Conservation (phyloP, 768 basidiomycete genomes). For the Mycena polygramma region DNA sequence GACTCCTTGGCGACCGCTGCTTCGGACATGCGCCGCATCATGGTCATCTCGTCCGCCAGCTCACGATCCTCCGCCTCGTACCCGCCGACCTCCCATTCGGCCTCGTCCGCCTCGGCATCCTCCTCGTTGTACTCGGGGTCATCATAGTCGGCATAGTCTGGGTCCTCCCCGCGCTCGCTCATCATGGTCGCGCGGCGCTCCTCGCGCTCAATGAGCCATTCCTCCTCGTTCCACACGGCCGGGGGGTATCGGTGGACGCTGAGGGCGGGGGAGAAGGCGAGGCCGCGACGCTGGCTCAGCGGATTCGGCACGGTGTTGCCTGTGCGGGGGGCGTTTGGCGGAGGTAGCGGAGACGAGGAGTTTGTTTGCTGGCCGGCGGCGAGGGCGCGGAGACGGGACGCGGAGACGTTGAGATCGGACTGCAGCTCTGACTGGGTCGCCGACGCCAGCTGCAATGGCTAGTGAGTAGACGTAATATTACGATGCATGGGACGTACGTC, state of each 20-base stretch:
- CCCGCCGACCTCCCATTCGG: conserved; percentile 76
- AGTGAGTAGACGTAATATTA: conserved; percentile 6
- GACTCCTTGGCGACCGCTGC: conserved; percentile 49
- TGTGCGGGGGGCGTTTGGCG: conserved; percentile 48
- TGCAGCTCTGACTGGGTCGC: conserved; percentile 80
- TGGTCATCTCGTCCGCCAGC: conserved; percentile 66
- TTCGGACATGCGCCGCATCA: conserved; percentile 45
- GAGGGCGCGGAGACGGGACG: conserved; percentile 69
- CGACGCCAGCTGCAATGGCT: conserved; percentile 69
- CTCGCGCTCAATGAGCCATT: conserved; percentile 55
- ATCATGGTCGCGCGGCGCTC: conserved; percentile 49
- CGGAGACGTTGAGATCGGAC: conserved; percentile 62
- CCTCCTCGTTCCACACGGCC: conserved; percentile 86
- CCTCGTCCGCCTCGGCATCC: conserved; percentile 71
- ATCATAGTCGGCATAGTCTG: conserved; percentile 37
- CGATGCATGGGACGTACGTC: conserved; percentile 73
- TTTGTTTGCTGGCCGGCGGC: conserved; percentile 57
- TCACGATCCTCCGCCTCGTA: conserved; percentile 80
- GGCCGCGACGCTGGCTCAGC: conserved; percentile 53
- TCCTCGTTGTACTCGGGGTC: conserved; percentile 18
- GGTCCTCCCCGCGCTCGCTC: conserved; percentile 30
- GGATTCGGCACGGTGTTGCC: conserved; percentile 44
- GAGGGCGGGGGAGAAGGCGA: conserved; percentile 80
- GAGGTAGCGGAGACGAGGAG: conserved; percentile 62
- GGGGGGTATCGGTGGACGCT: conserved; percentile 83